Evolutionary conservation across 2,329 filamentous ascomycete genomes (phyloP).

Genomic region (Tolypocladium endophyticum): DNA sequence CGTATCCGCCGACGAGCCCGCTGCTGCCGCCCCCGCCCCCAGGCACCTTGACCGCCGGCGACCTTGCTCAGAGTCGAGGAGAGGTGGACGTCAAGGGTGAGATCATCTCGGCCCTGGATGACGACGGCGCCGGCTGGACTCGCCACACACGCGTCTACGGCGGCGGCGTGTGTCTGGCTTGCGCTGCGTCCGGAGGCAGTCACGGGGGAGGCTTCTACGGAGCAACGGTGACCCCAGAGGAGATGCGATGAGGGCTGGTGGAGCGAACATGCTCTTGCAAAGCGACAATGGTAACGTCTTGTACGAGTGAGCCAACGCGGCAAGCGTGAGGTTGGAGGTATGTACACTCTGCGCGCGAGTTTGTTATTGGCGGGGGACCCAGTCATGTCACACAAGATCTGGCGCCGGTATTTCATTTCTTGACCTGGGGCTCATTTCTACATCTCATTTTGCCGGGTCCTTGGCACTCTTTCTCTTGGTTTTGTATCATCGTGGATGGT

Average conservation of each 20-base stretch:
- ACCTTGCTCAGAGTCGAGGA: constrained; percentile 12
- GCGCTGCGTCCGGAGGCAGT: constrained; percentile 34
- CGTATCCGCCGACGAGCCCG: constrained; percentile 37
- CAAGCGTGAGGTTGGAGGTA: background rate
- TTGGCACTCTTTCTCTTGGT: background rate
- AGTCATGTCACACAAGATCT: background rate
- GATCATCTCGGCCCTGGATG: constrained; percentile 37
- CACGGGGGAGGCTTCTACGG: constrained; percentile 41
- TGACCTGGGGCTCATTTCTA: background rate
- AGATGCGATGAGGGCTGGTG: constrained; percentile 27
- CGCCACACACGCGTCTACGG: constrained; percentile 50
- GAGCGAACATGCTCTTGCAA: background rate
- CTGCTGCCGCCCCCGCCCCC: constrained; percentile 37
- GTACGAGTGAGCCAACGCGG: background rate
- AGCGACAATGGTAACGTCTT: background rate
- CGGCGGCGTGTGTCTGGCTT: constrained; percentile 46
- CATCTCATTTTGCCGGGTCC: background rate
- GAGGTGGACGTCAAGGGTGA: constrained; percentile 38
- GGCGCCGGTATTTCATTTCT: background rate
- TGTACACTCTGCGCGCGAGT: background rate
- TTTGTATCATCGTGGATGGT: background rate
- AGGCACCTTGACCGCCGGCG: constrained; percentile 6
- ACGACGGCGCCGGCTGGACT: constrained; percentile 39
- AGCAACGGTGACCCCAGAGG: constrained; percentile 40
- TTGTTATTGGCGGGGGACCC: background rate